A percentile compares a stretch with the other conserved stretches of the same genome.
phyloP scores from a whole-genome alignment of 2,329 filamentous ascomycete species.

The Colletotrichum higginsianum region DNA sequence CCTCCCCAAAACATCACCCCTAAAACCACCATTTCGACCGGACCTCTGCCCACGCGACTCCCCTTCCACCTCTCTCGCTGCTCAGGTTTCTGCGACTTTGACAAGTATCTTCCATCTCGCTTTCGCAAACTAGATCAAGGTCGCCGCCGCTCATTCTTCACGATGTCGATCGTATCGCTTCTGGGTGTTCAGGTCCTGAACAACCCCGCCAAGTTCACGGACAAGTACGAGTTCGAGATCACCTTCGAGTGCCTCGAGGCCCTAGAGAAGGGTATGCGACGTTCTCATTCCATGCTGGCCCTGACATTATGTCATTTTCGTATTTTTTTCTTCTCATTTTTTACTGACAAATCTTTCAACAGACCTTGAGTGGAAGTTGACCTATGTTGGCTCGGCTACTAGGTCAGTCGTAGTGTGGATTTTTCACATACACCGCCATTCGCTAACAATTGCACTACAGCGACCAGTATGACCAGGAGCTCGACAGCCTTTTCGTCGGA shows the following conservation, averaged over 20 bases:
- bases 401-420: conserved; percentile 75
- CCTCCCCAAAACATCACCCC: conserved; percentile 25
- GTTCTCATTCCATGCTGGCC: not conserved
- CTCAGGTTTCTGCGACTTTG: conserved; percentile 18
- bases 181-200: conserved; percentile 96
- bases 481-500: conserved; percentile 95
- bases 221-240: conserved; percentile 97
- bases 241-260: conserved; percentile 98
- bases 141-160: conserved; percentile 41
- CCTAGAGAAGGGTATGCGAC: conserved; percentile 83
- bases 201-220: conserved; percentile 95
- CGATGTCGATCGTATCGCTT: conserved; percentile 96
- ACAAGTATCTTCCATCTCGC: conserved; percentile 16
- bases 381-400: conserved; percentile 97
- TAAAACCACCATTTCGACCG: conserved; percentile 13
- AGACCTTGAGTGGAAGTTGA: conserved; percentile 99
- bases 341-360: conserved; percentile 28
- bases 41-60: conserved; percentile 5
- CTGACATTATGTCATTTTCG: not conserved
- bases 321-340: not conserved
- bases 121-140: conserved; percentile 19
- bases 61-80: conserved; percentile 8
- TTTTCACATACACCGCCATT: conserved; percentile 36
- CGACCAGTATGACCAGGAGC: conserved; percentile 97
- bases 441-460: conserved; percentile 60